Evolutionary conservation across 1,284 basidiomycete genomes (phyloP).

Genomic region (Cryptococcus deneoformans): DNA sequence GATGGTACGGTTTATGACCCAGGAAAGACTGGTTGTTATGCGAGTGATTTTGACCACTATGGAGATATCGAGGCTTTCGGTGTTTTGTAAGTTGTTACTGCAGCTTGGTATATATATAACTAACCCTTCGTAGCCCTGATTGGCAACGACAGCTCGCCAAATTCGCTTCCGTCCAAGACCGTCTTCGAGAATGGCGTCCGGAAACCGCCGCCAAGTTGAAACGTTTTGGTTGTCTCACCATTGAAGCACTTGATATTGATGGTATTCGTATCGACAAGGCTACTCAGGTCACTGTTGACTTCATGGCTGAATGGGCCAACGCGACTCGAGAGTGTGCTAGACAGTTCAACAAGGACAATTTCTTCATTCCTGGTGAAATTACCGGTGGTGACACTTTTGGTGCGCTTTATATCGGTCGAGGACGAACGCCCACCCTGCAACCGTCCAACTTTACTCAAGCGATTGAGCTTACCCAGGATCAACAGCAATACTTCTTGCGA

Average conservation of each 20-base stretch:
- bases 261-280: constrained; percentile 92
- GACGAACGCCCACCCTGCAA: constrained; percentile 63
- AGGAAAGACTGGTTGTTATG: constrained; percentile 64
- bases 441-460: constrained; percentile 64
- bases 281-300: constrained; percentile 81
- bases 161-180: constrained; percentile 91
- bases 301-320: constrained; percentile 70
- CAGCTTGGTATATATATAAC: neutral
- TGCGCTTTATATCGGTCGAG: constrained; percentile 79
- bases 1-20: constrained; percentile 63
- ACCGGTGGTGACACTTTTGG: constrained; percentile 92
- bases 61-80: constrained; percentile 95
- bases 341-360: constrained; percentile 72
- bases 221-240: constrained; percentile 75
- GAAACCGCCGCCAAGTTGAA: constrained; percentile 70
- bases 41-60: constrained; percentile 85
- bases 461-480: constrained; percentile 55
- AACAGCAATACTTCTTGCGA: constrained; percentile 75
- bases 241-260: constrained; percentile 81
- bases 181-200: constrained; percentile 82
- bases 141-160: constrained; percentile 86
- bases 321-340: constrained; percentile 69
- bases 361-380: constrained; percentile 85
- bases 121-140: constrained; percentile 41
- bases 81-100: constrained; percentile 61